These are phyloP conservation scores for Leccinum fallax DNA, from an alignment of 1,284 basidiomycete species.

Conservation along the genomic window DNA sequence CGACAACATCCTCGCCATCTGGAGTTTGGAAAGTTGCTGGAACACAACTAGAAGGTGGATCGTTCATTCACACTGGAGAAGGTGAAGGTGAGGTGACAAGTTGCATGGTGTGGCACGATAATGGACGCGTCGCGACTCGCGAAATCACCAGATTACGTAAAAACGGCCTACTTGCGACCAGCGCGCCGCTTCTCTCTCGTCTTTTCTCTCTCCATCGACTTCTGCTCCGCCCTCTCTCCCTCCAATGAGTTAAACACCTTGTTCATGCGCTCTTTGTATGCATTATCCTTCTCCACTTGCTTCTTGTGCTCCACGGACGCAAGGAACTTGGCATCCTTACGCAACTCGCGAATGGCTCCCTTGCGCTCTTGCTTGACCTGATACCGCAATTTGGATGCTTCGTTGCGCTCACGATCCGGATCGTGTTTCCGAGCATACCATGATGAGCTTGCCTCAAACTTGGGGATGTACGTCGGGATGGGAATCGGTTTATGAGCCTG, in stretches of 20 bases:
- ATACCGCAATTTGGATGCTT: slow-evolving; percentile 82
- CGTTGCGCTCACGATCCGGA: slow-evolving; percentile 91
- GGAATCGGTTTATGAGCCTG: slow-evolving; percentile 98
- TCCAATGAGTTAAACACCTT: slow-evolving; percentile 83
- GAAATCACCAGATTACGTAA: background rate
- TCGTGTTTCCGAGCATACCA: slow-evolving; percentile 84
- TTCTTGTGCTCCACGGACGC: slow-evolving; percentile 85
- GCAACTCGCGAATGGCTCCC: slow-evolving; percentile 94
- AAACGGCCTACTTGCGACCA: slow-evolving; percentile 57
- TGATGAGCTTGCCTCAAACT: slow-evolving; percentile 87
- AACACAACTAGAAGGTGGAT: slow-evolving; percentile 32
- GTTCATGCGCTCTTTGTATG: slow-evolving; percentile 82
- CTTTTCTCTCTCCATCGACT: slow-evolving; percentile 87
- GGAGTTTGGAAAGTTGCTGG: slow-evolving; percentile 44
- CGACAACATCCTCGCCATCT: slow-evolving; percentile 35
- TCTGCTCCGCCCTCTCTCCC: slow-evolving; percentile 93
- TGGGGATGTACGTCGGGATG: slow-evolving; percentile 91
- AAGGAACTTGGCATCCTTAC: slow-evolving; percentile 94
- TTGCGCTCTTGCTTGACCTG: slow-evolving; percentile 97
- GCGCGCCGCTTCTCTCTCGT: slow-evolving; percentile 73
- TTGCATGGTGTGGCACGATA: background rate
- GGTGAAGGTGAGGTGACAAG: background rate
- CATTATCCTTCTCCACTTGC: slow-evolving; percentile 81
- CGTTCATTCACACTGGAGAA: slow-evolving; percentile 19
- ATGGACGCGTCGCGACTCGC: background rate